Conservation (phyloP, 176 grass and related monocot genomes). For the Zizania latifolia region DNA sequence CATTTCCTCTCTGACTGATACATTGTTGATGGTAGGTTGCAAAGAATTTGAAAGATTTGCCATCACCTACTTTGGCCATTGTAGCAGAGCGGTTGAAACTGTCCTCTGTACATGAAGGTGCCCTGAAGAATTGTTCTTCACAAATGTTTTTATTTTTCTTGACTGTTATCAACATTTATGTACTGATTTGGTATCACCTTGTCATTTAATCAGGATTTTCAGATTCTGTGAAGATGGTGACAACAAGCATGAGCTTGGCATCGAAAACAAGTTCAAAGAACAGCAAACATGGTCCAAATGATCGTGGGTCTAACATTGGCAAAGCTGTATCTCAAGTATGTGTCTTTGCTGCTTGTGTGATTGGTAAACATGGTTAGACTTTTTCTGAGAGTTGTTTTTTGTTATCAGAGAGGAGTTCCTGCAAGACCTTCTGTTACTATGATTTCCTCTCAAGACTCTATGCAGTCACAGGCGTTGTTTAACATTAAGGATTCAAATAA, state of each 20-base stretch:
- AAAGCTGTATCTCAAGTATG: constrained; percentile 62
- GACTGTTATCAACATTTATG: background rate
- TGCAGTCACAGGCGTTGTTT: constrained; percentile 83
- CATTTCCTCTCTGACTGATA: background rate
- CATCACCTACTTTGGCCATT: constrained; percentile 74
- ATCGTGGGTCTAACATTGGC: constrained; percentile 61
- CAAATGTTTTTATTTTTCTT: constrained; percentile 1
- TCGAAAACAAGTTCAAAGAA: constrained; percentile 71
- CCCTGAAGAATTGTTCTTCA: constrained; percentile 8
- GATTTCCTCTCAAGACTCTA: constrained; percentile 66
- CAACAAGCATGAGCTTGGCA: constrained; percentile 50
- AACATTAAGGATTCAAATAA: constrained; percentile 97
- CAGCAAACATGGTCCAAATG: constrained; percentile 54
- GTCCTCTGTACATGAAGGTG: constrained; percentile 71
- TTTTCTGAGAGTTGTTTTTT: constrained; percentile 9
- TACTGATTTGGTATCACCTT: constrained; percentile 27
- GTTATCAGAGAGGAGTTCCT: constrained; percentile 64
- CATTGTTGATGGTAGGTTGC: constrained; percentile 44
- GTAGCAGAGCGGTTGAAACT: constrained; percentile 81
- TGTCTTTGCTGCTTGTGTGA: constrained; percentile 5
- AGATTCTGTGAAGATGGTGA: constrained; percentile 62
- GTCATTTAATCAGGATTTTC: constrained; percentile 55
- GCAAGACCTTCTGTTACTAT: constrained; percentile 61
- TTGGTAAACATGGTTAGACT: constrained; percentile 5
- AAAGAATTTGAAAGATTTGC: constrained; percentile 87